Evolutionary conservation across 2,329 filamentous ascomycete species (phyloP).

Genomic region (Pseudocercospora eumusae): DNA sequence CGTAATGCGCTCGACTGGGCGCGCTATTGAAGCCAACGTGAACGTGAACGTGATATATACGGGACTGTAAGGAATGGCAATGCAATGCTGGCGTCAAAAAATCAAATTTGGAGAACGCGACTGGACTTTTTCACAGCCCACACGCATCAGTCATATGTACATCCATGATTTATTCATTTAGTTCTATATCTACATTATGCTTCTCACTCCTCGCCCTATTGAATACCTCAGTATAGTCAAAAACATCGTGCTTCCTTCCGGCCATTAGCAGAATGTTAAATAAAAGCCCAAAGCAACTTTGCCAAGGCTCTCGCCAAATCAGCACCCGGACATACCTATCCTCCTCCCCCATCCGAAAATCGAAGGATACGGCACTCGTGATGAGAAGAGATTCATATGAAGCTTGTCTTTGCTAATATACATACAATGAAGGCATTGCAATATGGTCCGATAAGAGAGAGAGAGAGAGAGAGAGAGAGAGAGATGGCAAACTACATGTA

Average conservation of each 20-base stretch:
- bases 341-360: conserved; percentile 52
- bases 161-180: neutral
- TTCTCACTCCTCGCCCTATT: conserved; percentile 40
- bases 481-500: too few species aligned
- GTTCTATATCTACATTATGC: conserved; percentile 28
- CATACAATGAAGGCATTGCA: neutral
- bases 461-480: too few species aligned
- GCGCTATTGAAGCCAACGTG: conserved; percentile 25
- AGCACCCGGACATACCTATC: conserved; percentile 53
- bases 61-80: too few species aligned
- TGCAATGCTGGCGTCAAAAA: too few species aligned
- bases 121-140: neutral
- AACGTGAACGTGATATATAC: too few species aligned
- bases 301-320: conserved; percentile 50
- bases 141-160: conserved; percentile 1
- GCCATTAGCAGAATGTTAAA: conserved; percentile 40
- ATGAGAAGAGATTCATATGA: too few species aligned
- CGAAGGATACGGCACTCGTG: conserved; percentile 32
- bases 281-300: conserved; percentile 51
- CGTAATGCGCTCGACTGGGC: conserved; percentile 24
- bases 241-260: conserved; percentile 41
- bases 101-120: neutral
- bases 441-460: too few species aligned
- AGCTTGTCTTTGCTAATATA: too few species aligned
- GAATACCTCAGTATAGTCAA: conserved; percentile 46